These are phyloP conservation scores for Camelina neglecta DNA, from an alignment of 345 rosid genomes.

Conservation along the genomic window DNA sequence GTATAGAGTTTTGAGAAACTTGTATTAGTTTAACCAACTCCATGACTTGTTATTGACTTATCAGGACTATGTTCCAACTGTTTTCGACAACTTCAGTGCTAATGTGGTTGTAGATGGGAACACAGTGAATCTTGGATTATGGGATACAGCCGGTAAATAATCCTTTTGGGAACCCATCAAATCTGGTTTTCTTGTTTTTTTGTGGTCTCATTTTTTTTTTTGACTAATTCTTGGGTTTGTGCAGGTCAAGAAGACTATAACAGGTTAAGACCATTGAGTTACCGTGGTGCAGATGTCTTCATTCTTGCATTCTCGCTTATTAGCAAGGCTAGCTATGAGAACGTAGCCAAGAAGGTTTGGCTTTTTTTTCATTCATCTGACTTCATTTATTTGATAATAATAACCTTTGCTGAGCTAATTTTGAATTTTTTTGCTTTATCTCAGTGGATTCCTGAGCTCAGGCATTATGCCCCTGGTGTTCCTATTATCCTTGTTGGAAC, in stretches of 20 bases:
- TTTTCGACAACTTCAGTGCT: conserved; percentile 98
- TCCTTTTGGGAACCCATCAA: conserved; percentile 15
- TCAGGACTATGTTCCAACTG: conserved; percentile 98
- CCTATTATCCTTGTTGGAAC: conserved; percentile 89
- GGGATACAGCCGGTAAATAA: conserved; percentile 93
- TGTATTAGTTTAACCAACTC: background rate
- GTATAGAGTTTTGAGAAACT: background rate
- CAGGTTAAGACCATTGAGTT: conserved; percentile 87
- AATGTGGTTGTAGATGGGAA: conserved; percentile 95
- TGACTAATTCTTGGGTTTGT: conserved; percentile 19
- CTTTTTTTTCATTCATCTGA: background rate
- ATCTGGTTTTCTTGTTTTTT: conserved; percentile 9
- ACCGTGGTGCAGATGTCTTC: conserved; percentile 94
- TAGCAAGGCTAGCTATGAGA: conserved; percentile 99
- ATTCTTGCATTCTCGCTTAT: conserved; percentile 96
- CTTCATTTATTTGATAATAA: background rate
- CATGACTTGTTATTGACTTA: conserved; percentile 32
- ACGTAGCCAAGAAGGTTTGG: conserved; percentile 88
- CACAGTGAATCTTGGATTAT: conserved; percentile 88
- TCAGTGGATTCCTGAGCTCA: conserved; percentile 96
- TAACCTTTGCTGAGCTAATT: conserved; percentile 15
- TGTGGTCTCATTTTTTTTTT: background rate
- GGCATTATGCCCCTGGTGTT: conserved; percentile 91
- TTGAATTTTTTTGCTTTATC: conserved; percentile 15
- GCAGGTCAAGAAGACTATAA: conserved; percentile 97